Base-by-base conservation (phyloP, 441 rosid genomes). In the Omphalea diandra region DNA sequence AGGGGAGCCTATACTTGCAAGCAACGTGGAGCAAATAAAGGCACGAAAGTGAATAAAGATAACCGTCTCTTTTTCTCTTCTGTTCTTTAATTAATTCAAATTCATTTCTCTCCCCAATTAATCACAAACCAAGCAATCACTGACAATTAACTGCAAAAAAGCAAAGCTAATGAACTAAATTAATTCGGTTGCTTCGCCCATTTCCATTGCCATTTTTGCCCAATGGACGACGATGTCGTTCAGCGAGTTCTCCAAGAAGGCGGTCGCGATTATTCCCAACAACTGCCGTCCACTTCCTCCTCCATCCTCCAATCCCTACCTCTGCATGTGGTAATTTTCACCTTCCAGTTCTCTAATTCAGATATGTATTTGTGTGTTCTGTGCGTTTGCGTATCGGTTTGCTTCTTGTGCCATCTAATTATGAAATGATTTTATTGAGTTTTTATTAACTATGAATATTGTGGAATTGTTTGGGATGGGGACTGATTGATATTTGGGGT, bases 251-350 rank as follows among this genome's bases (percentile, higher is more conserved):
- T 95, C 77, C 94, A 87, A 65, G 93, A 90, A 68, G 95, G 99
- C 70, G 98, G 99, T 40, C 84, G 97, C 50, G 98, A 94, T 70
- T 90, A 80, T 84, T 89, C 82, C 85, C 97, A 86, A 68, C 98
- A 89, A 69, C 93, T 80, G 38, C 90, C 98, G 29, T 86, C 98
- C 38, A 82, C 98, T 73, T 87, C 97, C 1, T 74, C 94, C 40
- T 94, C 99, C 61, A 88, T 93, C 78, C 93, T 93, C 29, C 98
- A 88, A 68, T 89, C 95, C 38, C 97, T 95, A 60, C 97, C 99
- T 75, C 96, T 92, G 78, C 98, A 92, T 27, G 96, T 86, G 92
- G 99, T 94, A 71, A n/a, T n/a, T n/a, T n/a, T n/a, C 59, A 5
- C 29, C 27, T 22, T 18, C 50, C 32, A 18, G 33, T 62, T 26